Evolutionary conservation across 495 filamentous ascomycete species (phyloP), one percentile per base, ranked within the genome.

Genomic region (Peziza echinospora): DNA sequence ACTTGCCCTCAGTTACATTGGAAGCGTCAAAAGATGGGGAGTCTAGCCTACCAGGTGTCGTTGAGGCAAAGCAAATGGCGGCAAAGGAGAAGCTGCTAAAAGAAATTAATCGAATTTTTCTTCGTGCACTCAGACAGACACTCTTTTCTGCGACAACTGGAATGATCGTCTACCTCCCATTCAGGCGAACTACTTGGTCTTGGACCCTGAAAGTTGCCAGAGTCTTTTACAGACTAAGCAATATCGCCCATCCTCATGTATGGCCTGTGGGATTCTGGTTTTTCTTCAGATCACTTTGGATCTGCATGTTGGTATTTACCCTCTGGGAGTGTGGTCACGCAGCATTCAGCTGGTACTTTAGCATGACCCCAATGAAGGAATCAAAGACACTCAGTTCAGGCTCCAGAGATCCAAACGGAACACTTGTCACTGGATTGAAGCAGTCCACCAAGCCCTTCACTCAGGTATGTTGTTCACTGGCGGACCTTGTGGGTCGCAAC

Each of bases 341-440:
- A 11, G 72, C 78, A 40, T 96, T 94, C 61, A 75, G 76, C 22
- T 57, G 77, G 24, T 84, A 82, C 62, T 70, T 94, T 50, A 71
- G 75, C 21, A 75, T 80, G 59, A 76, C 79, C 51, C 89, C 91
- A 5, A 57, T 93, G 39, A 91, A 89, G 60, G 75, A 78, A 49
- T 76, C 69, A 2, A 76, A 81, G 53, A 84, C 85, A n/a, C 68
- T 97, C 21, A 91, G 84, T 1, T 66, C 70, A 9, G 79, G 84
- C 46, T 81, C 83, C 4, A 80, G 76, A 51, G 91, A 96, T 63
- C 85, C 89, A 1, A 97, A 91, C 53, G 87, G 84, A 26, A 93
- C 78, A 54, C 65, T 97, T 34, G 59, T 96, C 41, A 82, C 75
- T 46, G 89, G 89, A 1, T 62, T 97, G 41, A 84, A 76, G 51